Conservation (phyloP, 768 basidiomycete genomes). For the Tulasnella sp. region DNA sequence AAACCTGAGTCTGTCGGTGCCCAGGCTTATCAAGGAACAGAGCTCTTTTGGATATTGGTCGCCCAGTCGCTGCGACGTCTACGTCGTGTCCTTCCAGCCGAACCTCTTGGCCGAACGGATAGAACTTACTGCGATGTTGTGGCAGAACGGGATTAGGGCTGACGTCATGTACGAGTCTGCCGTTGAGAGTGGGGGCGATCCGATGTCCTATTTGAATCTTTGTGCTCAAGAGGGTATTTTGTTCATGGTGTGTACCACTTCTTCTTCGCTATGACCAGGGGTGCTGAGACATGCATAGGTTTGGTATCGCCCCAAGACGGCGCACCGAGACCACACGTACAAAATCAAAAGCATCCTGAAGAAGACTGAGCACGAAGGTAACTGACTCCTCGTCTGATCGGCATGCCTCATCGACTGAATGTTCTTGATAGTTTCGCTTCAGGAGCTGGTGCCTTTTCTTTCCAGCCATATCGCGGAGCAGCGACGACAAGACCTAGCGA, state of each 20-base stretch:
- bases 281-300: neutral
- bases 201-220: slow-evolving; percentile 35
- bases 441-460: slow-evolving; percentile 63
- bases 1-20: slow-evolving; percentile 54
- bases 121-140: slow-evolving; percentile 62
- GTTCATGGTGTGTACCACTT: slow-evolving; percentile 31
- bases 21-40: slow-evolving; percentile 59
- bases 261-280: neutral
- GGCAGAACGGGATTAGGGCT: slow-evolving; percentile 72
- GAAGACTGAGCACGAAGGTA: slow-evolving; percentile 64
- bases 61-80: slow-evolving; percentile 80
- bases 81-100: slow-evolving; percentile 63
- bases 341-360: slow-evolving; percentile 74
- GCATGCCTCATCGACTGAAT: neutral
- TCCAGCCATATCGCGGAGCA: slow-evolving; percentile 71
- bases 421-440: slow-evolving; percentile 36
- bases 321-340: slow-evolving; percentile 54
- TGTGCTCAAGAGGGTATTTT: slow-evolving; percentile 75
- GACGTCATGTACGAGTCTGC: slow-evolving; percentile 80
- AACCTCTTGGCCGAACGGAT: slow-evolving; percentile 67
- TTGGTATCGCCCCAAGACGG: slow-evolving; percentile 42
- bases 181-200: slow-evolving; percentile 46
- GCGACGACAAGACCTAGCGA: slow-evolving; percentile 45
- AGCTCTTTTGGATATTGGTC: slow-evolving; percentile 82
- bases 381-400: slow-evolving; percentile 20